Evolutionary conservation across 163 green algal species (phyloP).

Genomic region (Coccomyxa subellipsoidea): DNA sequence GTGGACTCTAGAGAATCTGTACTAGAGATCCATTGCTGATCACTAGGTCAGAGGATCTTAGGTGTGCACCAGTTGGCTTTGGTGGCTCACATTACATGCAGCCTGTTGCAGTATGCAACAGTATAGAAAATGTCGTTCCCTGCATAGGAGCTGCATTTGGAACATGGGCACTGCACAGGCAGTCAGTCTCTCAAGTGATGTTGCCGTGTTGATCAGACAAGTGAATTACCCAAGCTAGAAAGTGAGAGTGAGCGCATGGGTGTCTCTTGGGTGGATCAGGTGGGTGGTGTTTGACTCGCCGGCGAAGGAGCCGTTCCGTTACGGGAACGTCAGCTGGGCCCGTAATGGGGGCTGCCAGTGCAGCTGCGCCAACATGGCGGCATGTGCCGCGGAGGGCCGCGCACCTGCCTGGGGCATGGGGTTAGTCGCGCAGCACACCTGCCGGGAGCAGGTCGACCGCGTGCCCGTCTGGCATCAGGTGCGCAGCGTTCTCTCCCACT

Average conservation of each 20-base stretch:
- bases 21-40: no score
- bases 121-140: no score
- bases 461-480: conserved; percentile 6
- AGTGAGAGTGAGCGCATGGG: neutral
- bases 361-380: conserved; percentile 11
- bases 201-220: no score
- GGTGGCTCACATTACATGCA: neutral
- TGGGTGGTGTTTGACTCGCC: conserved; percentile 14
- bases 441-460: neutral
- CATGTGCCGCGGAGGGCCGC: neutral
- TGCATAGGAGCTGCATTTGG: no score
- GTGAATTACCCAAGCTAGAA: no score
- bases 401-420: conserved; percentile 9
- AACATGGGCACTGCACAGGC: no score
- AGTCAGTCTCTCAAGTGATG: no score
- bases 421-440: conserved; percentile 11
- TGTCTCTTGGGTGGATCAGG: neutral
- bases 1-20: no score
- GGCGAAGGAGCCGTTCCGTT: neutral
- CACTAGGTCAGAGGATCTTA: no score
- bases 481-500: neutral
- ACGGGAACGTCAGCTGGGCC: neutral
- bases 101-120: neutral
- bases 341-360: conserved; percentile 14
- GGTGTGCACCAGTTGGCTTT: no score